Conservation (phyloP, 352 stramenopile genomes). For the Pythium rishiriense region DNA sequence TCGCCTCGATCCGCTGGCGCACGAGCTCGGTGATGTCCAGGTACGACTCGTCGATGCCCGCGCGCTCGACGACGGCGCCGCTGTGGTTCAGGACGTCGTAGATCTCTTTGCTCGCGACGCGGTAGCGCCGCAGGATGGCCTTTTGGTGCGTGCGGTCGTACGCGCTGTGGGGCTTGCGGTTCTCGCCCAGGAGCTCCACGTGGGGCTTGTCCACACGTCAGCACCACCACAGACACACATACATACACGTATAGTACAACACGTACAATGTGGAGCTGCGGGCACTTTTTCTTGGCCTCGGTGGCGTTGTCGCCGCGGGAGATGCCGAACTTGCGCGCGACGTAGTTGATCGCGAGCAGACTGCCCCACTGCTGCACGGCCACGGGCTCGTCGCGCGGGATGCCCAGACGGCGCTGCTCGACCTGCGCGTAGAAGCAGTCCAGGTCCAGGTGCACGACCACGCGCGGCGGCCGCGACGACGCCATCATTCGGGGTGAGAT, state of each 20-base stretch:
- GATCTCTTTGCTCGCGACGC: constrained; percentile 75
- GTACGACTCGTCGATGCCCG: constrained; percentile 82
- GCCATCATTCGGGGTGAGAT: constrained; percentile 4
- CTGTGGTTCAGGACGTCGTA: constrained; percentile 60
- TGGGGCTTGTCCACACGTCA: constrained; percentile 48
- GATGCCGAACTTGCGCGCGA: constrained; percentile 70
- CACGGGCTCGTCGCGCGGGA: constrained; percentile 60
- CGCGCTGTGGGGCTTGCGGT: constrained; percentile 52
- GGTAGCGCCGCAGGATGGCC: constrained; percentile 77
- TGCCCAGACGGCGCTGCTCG: constrained; percentile 70
- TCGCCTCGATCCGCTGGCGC: constrained; percentile 45
- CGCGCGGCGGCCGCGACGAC: constrained; percentile 28
- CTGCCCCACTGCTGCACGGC: constrained; percentile 85
- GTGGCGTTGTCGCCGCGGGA: constrained; percentile 60
- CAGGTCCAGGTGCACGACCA: constrained; percentile 85
- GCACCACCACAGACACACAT: not conserved
- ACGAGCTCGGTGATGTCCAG: constrained; percentile 77
- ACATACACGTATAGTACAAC: not conserved
- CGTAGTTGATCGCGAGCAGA: constrained; percentile 86
- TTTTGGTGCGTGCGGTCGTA: constrained; percentile 84
- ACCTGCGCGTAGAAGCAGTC: constrained; percentile 91
- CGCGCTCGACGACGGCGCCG: constrained; percentile 65
- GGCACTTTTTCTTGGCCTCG: constrained; percentile 73
- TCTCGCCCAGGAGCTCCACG: constrained; percentile 81
- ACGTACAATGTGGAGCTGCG: constrained; percentile 72